Base-by-base conservation (phyloP, 1,139 yeast species). In the Pichia sorboxylosa region DNA sequence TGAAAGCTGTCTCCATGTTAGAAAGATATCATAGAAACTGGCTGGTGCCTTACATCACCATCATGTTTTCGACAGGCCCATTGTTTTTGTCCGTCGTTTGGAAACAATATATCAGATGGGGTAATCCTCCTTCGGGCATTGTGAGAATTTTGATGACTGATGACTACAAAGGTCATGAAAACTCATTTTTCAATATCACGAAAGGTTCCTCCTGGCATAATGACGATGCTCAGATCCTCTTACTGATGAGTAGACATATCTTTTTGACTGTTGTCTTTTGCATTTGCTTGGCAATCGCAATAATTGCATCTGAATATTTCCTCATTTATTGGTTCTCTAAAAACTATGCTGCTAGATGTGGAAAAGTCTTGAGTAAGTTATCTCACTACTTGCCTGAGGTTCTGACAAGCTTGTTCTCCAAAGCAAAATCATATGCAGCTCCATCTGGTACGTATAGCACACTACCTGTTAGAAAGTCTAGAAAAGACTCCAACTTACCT, bases 11-110 rank as follows among this genome's bases (percentile, higher is more conserved):
- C 43, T 76, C 76, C 41, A 69, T 68, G 34, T 63, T 85, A 40
- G 57, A 73, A 42, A 63, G 57, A 32, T 84, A 80, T 55, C 67
- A 79, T 47, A 63, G 66, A 38, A 77, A 79, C 53, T 82, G 90
- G 83, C 55, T 76, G 28, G 73, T 83, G 17, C 94, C 96, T 13
- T 85, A 85, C 57, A 63, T 85, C 39, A 85, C 96, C 25, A 84
- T 85, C 54, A 85, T 85, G 95, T 81, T 73, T 50, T 76, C 93
- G 13, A 87, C 97, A 1, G 97, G 97, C 4, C 96, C 97, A 1
- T 59, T 85, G 39, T 84, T 83, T 51, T 63, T 85, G 29, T 78
- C 92, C 11, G 87, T 83, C 28, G 66, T 85, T 45, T 81, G 94
- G 90, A 79, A 82, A 55, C 84, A 78, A 47, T 85, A 81, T 57